Evolutionary conservation across 1,284 basidiomycete species (phyloP).

Genomic region (Kalmanozyma brasiliensis): DNA sequence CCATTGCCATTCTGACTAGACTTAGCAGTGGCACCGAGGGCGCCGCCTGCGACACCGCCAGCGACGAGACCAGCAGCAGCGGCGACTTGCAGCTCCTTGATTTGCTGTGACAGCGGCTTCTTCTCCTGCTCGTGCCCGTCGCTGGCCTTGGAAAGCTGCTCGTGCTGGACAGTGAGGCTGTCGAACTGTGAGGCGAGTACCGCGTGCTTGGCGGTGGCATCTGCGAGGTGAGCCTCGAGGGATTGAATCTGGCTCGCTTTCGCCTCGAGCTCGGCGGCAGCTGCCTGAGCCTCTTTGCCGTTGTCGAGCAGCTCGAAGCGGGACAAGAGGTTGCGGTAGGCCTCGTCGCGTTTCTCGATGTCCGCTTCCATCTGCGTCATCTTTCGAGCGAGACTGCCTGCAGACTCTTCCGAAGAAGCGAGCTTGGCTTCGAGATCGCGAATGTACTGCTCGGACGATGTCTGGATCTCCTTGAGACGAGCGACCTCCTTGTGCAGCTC

Average conservation of each 20-base stretch:
- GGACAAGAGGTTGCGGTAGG: slow-evolving; percentile 76
- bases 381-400: slow-evolving; percentile 76
- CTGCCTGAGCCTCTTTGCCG: slow-evolving; percentile 50
- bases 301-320: slow-evolving; percentile 78
- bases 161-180: slow-evolving; percentile 26
- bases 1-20: background rate
- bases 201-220: slow-evolving; percentile 29
- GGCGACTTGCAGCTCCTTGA: slow-evolving; percentile 41
- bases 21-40: slow-evolving; percentile 12
- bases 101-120: slow-evolving; percentile 23
- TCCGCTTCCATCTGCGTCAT: slow-evolving; percentile 83
- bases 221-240: slow-evolving; percentile 73
- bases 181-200: slow-evolving; percentile 27
- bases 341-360: slow-evolving; percentile 77
- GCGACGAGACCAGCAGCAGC: slow-evolving; percentile 26
- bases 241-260: slow-evolving; percentile 79
- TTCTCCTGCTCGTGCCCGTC: slow-evolving; percentile 39
- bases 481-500: slow-evolving; percentile 85
- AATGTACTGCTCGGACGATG: slow-evolving; percentile 81
- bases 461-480: slow-evolving; percentile 80
- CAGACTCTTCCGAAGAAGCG: slow-evolving; percentile 80
- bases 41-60: slow-evolving; percentile 18
- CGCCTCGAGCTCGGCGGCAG: slow-evolving; percentile 79
- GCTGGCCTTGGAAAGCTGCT: slow-evolving; percentile 13
- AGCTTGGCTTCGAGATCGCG: slow-evolving; percentile 87